A percentile compares a stretch with the other conserved stretches of the same genome.
Conservation (phyloP, 1,284 basidiomycete genomes). For the Trametes polyzona region DNA sequence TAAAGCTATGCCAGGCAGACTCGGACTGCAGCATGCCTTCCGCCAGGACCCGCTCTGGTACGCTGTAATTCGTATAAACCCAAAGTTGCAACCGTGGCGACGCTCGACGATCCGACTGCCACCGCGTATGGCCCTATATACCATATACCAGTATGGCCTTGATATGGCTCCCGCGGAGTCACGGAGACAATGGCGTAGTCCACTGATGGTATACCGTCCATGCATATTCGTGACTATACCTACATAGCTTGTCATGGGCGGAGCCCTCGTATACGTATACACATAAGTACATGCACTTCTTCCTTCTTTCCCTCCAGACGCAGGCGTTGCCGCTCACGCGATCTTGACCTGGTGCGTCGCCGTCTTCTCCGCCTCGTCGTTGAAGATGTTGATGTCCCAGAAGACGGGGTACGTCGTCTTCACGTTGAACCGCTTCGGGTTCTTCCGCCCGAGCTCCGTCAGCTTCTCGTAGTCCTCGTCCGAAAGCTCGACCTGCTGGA, state of each 20-base stretch:
- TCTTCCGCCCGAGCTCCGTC: conserved; percentile 54
- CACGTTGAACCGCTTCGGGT: conserved; percentile 64
- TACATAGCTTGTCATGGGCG: neutral
- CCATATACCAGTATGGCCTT: too few relatives aligned
- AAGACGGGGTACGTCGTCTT: conserved; percentile 60
- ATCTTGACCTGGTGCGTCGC: conserved; percentile 54
- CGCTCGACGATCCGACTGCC: too few relatives aligned
- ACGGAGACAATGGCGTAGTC: too few relatives aligned
- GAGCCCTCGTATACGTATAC: conserved; percentile 7
- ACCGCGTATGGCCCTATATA: too few relatives aligned
- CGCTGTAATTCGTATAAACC: too few relatives aligned
- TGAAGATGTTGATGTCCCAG: conserved; percentile 76
- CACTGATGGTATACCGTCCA: neutral
- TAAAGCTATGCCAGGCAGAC: too few relatives aligned
- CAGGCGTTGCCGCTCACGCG: conserved; percentile 3
- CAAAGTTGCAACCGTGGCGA: too few relatives aligned
- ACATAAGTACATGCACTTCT: conserved; percentile 17
- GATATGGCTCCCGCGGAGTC: too few relatives aligned
- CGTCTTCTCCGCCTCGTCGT: conserved; percentile 59
- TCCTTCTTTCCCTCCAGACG: neutral
- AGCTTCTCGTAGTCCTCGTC: conserved; percentile 55
- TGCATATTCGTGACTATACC: too few relatives aligned
- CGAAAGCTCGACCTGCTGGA: conserved; percentile 55
- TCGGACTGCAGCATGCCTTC: too few relatives aligned
- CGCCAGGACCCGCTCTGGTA: too few relatives aligned